Conservation (phyloP, 768 basidiomycete species). For the Crucibulum laeve region DNA sequence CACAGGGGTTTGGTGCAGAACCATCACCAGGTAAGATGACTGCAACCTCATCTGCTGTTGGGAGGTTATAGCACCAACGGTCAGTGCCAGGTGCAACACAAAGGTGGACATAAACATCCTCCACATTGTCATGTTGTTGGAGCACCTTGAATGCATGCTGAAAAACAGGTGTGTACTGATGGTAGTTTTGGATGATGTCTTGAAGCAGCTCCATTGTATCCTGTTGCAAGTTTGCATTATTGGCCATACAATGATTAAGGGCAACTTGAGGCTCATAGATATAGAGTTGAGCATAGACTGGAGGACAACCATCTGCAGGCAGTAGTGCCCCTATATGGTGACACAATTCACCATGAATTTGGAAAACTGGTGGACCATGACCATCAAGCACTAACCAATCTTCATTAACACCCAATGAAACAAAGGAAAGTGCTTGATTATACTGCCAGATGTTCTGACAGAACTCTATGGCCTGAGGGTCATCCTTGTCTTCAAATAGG, state of each 20-base stretch:
- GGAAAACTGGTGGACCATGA: constrained; percentile 18
- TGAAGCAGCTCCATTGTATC: not conserved
- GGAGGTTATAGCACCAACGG: constrained; percentile 35
- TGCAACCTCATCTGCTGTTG: constrained; percentile 30
- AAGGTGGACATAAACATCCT: not conserved
- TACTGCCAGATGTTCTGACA: constrained; percentile 26
- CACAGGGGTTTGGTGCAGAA: constrained; percentile 6
- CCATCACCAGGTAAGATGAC: constrained; percentile 22
- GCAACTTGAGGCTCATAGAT: constrained; percentile 28
- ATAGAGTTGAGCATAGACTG: constrained; percentile 30
- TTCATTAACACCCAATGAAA: constrained; percentile 23
- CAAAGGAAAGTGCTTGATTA: constrained; percentile 30
- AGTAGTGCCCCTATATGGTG: constrained; percentile 24
- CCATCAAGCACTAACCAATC: constrained; percentile 14
- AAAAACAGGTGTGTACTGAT: not conserved
- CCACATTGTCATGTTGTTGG: not conserved
- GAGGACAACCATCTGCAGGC: constrained; percentile 11
- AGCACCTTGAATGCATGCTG: not conserved
- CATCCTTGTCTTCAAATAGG: constrained; percentile 2
- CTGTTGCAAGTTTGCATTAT: not conserved
- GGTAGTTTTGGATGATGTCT: not conserved
- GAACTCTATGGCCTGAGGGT: constrained; percentile 17
- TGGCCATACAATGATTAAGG: constrained; percentile 6
- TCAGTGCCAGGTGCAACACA: not conserved
- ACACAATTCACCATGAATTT: constrained; percentile 24